Evolutionary conservation across 2,329 filamentous ascomycete species (phyloP), one percentile per base, ranked within the genome.

Genomic region (Coniochaeta ligniaria): DNA sequence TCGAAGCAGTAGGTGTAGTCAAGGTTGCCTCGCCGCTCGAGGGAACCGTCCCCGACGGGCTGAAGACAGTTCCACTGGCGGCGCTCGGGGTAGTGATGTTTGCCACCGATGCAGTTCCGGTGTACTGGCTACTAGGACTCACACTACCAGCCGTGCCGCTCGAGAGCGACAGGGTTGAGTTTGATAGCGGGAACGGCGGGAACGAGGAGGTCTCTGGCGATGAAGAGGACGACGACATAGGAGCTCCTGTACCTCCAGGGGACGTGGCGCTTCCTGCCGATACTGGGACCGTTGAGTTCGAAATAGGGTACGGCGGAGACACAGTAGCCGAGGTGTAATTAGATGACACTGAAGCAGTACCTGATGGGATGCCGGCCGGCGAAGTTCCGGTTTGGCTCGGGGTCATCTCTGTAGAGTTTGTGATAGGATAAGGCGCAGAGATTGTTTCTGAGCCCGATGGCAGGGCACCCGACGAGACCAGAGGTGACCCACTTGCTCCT

Each of bases 111-210:
- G 60, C 47, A 7, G 60, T 61, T 6, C 22, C 55, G 24, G 36
- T 17, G 17, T 50, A 50, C 59, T 41, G 14, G 45, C 22, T 52
- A 24, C 43, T 50, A 55, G 60, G 24, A 57, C 57, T 22, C 57
- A 59, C 17, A 57, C 24, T 28, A 43, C 54, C 12, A 12, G n/a
- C 41, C 12, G 33, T 22, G 41, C 47, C 47, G 24, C 47, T 52
- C 2, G 24, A 7, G 16, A 17, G 3, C 17, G 47, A 24, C 2
- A 17, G 43, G 33, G 36, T 63, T 3, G 61, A 60, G 22, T 65
- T 65, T 1, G 60, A 59, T 1, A 57, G 16, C 1, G 64, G 63
- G 26, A 63, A 65, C 5, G 62, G 62, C 47, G 47, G 47, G 24
- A 14, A 17, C 14, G 47, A 52, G 11, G 24, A 52, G 2, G 47